Base-by-base conservation (phyloP, 495 filamentous ascomycete species). In the Aspergillus affinis region DNA sequence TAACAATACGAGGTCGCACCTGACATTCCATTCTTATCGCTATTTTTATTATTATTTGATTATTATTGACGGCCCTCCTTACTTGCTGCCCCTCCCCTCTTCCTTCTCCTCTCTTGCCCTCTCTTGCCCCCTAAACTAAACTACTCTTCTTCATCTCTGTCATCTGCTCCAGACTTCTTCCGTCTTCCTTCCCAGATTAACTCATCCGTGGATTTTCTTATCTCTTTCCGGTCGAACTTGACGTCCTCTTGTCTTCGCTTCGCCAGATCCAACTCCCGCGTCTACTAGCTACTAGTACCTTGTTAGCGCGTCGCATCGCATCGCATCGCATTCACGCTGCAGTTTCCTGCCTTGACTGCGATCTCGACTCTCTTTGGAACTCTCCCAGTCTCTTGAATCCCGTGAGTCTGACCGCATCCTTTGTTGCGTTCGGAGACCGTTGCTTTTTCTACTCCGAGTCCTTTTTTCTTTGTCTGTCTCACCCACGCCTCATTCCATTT, bases 231-330 rank as follows among this genome's bases (percentile, higher is more conserved):
- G 36, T 60, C 46, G 60, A 60, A 57, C 59, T 50, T 51, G 49
- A 45, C 36, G 30, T 60, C 45, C 21, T 47, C 29, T 29, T 30
- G 48, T 32, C 48, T 48, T 47, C 54, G 49, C 19, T 56, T 63
- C 63, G 61, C 67, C 61, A 67, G 55, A 48, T 61, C 58, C 59
- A 64, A 53, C 55, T 54, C 36, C 36, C 36, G 36, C 36, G 36
- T 41, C 8, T 41, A 41, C 36, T 41, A 41, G 36, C 36, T 41
- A 55, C 61, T 51, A 55, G 30, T 53, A 49, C 32, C 36, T 58
- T 18, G 41, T 53, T 68, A 65, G 68, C 68, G 68, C 66, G 68
- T 68, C 65, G 65, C 66, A 71, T 71, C 68, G 63, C 63, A 61
- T 68, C 65, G 63, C 63, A 68, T 68, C 68, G 65, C 63, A 62